A percentile compares a stretch with the other conserved stretches of the same genome.
Evolutionary conservation across 2,329 filamentous ascomycete species (phyloP).

Genomic region (Knoxdaviesia capensis): DNA sequence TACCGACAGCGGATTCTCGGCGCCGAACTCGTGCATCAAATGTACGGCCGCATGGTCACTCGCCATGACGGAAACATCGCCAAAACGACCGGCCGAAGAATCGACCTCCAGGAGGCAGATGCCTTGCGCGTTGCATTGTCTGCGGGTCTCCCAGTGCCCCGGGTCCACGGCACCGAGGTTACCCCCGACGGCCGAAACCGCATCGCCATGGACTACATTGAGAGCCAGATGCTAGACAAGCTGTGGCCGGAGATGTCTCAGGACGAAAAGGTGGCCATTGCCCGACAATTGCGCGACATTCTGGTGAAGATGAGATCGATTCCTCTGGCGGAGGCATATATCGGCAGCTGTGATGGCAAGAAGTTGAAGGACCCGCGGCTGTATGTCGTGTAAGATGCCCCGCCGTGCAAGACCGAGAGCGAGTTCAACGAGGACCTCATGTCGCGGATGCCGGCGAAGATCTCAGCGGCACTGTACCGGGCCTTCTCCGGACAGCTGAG

Average conservation of each 20-base stretch:
- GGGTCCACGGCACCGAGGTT: conserved; percentile 5
- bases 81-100: conserved; percentile 9
- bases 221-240: conserved; percentile 9
- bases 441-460: conserved; percentile 4
- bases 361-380: conserved; percentile 10
- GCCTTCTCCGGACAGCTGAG: conserved; percentile 9
- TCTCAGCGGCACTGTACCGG: conserved; percentile 6
- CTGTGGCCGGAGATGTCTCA: conserved; percentile 9
- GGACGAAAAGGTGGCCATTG: conserved; percentile 7
- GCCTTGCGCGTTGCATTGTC: conserved; percentile 7
- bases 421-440: conserved; percentile 10
- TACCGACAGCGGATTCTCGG: conserved; percentile 3
- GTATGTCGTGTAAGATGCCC: conserved; percentile 7
- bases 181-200: conserved; percentile 6
- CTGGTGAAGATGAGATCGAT: conserved; percentile 9
- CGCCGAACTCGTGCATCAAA: conserved; percentile 6
- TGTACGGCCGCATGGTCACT: conserved; percentile 8
- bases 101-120: conserved; percentile 9
- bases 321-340: conserved; percentile 6
- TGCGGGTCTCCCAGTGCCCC: conserved; percentile 8
- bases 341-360: conserved; percentile 10
- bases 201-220: conserved; percentile 10
- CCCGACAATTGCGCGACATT: conserved; percentile 9
- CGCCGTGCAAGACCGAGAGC: conserved; percentile 7
- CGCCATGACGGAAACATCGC: conserved; percentile 8